Percentiles rank a stretch among this genome's conserved stretches.
Conservation (phyloP, 805 yeast species). For the Candida piceae region DNA sequence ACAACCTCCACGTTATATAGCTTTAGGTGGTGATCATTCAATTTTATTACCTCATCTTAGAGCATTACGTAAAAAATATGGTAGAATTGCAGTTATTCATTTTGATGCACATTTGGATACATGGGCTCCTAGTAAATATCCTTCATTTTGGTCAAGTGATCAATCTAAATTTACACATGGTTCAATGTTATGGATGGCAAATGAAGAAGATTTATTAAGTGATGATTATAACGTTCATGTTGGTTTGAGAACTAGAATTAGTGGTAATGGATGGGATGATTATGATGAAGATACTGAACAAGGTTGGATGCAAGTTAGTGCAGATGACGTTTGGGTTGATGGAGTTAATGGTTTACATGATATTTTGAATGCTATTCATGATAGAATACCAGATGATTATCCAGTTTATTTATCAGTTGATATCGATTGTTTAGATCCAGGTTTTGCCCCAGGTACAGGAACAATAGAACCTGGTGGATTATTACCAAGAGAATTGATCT, state of each 20-base stretch:
- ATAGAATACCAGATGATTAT: slow-evolving; percentile 51
- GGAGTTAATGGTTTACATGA: slow-evolving; percentile 47
- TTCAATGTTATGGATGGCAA: slow-evolving; percentile 81
- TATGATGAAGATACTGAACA: slow-evolving; percentile 62
- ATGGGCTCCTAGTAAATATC: slow-evolving; percentile 69
- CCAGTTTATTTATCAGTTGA: slow-evolving; percentile 81
- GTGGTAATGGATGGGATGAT: slow-evolving; percentile 56
- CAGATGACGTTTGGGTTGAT: slow-evolving; percentile 68
- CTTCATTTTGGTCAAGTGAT: slow-evolving; percentile 32
- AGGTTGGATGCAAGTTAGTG: slow-evolving; percentile 63
- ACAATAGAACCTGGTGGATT: slow-evolving; percentile 58
- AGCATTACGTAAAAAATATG: slow-evolving; percentile 55
- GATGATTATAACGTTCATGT: slow-evolving; percentile 62
- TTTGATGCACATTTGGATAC: slow-evolving; percentile 86
- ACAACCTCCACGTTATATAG: slow-evolving; percentile 57
- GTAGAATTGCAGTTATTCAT: slow-evolving; percentile 68
- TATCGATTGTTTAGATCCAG: slow-evolving; percentile 59
- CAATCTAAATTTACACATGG: slow-evolving; percentile 69
- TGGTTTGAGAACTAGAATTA: slow-evolving; percentile 69
- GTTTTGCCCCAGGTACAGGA: slow-evolving; percentile 54
- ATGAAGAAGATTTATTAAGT: slow-evolving; percentile 58
- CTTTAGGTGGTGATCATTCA: slow-evolving; percentile 83
- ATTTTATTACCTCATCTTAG: slow-evolving; percentile 68
- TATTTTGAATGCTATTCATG: slow-evolving; percentile 48
- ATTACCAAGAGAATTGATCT: slow-evolving; percentile 49